phyloP scores from a whole-genome alignment of 192 early-diverging fungal genomes.

The Globomyces pollinis-pini region DNA sequence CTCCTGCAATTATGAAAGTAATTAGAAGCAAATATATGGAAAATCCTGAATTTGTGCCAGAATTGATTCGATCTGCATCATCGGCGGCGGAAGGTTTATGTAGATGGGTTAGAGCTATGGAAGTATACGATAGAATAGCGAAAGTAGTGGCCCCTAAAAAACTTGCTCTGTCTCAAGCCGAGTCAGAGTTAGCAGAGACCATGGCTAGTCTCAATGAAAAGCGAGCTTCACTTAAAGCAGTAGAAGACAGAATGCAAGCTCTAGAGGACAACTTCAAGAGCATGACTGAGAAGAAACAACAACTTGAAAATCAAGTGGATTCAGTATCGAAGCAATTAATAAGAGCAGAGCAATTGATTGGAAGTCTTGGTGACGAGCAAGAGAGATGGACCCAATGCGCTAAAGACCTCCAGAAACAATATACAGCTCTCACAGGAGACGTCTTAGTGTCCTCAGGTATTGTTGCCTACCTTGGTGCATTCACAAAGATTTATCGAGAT shows the following conservation, averaged over 20 bases:
- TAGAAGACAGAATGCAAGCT: constrained; percentile 48
- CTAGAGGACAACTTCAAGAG: constrained; percentile 48
- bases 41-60: constrained; percentile 56
- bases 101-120: constrained; percentile 54
- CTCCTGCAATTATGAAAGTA: constrained; percentile 45
- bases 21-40: constrained; percentile 54
- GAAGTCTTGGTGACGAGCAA: constrained; percentile 47
- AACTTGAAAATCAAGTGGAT: constrained; percentile 46
- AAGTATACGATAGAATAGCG: constrained; percentile 50
- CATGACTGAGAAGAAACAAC: constrained; percentile 51
- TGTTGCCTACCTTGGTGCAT: constrained; percentile 52
- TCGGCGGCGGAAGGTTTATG: constrained; percentile 56
- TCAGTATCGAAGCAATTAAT: constrained; percentile 55
- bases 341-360: constrained; percentile 55
- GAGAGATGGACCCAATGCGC: constrained; percentile 57
- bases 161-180: constrained; percentile 44
- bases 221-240: constrained; percentile 47
- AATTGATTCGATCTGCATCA: constrained; percentile 53
- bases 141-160: constrained; percentile 57
- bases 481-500: constrained; percentile 51
- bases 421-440: constrained; percentile 47
- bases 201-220: constrained; percentile 53
- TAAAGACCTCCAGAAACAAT: constrained; percentile 36
- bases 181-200: constrained; percentile 43
- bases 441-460: constrained; percentile 53